phyloP scores from a whole-genome alignment of 331 rosid genomes.

The Quercus lobata region DNA sequence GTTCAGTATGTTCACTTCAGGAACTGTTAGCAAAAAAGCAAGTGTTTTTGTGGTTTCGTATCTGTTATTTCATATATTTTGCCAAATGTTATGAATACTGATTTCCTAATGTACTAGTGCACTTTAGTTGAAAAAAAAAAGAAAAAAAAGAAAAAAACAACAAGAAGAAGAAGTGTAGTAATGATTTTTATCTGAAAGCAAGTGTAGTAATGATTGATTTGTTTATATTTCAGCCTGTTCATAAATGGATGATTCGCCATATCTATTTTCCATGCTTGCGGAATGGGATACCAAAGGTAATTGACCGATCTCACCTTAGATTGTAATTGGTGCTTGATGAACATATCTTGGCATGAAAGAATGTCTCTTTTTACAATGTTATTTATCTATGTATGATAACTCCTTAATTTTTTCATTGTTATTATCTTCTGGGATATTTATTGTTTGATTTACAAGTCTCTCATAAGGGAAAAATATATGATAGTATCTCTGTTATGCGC shows the following conservation, averaged over 20 bases:
- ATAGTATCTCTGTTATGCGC: neutral
- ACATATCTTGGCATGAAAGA: slow-evolving; percentile 1
- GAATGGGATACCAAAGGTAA: slow-evolving; percentile 83
- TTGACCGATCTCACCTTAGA: slow-evolving; percentile 7
- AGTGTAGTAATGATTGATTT: slow-evolving; percentile 24
- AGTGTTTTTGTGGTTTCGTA: neutral
- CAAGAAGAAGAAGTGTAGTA: too few species aligned
- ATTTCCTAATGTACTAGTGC: neutral
- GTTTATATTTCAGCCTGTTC: slow-evolving; percentile 77
- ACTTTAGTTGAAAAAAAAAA: neutral
- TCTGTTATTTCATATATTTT: neutral
- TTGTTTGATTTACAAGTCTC: neutral
- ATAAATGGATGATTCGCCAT: slow-evolving; percentile 98
- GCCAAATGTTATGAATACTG: neutral
- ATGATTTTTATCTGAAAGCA: neutral
- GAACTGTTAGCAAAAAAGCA: neutral
- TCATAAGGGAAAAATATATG: neutral
- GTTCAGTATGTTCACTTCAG: neutral
- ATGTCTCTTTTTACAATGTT: slow-evolving; percentile 8
- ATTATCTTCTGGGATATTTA: neutral
- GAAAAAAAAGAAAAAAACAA: too few species aligned
- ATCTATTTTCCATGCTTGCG: slow-evolving; percentile 84
- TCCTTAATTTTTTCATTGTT: neutral
- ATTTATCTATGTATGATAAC: neutral
- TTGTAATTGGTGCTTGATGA: slow-evolving; percentile 7